Evolutionary conservation across 306 rosid species (phyloP).

Genomic region (Cucumis melo): DNA sequence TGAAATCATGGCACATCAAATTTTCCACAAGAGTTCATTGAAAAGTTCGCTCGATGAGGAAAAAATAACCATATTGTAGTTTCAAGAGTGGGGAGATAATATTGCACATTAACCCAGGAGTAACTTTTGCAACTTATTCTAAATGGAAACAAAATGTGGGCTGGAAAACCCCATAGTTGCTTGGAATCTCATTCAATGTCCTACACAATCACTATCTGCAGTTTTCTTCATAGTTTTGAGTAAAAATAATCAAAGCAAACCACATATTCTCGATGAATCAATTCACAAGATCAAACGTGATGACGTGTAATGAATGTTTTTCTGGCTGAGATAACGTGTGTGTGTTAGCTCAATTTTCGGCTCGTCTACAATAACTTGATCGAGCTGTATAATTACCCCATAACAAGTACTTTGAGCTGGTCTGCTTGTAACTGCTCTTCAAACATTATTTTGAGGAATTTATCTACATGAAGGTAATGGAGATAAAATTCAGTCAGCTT

Average conservation of each 20-base stretch:
- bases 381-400: neutral
- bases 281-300: neutral
- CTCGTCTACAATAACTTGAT: neutral
- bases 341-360: neutral
- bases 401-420: neutral
- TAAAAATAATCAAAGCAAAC: neutral
- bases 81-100: neutral
- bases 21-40: neutral
- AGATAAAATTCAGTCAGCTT: conserved; percentile 40
- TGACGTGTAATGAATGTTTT: neutral
- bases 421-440: neutral
- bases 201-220: neutral
- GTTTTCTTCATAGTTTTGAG: neutral
- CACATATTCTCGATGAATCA: neutral
- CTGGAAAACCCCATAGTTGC: neutral
- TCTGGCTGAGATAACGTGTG: neutral
- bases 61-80: too few relatives aligned
- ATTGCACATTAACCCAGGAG: neutral
- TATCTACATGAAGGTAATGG: conserved; percentile 42
- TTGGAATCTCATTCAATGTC: neutral
- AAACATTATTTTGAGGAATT: neutral
- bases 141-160: neutral
- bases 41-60: neutral
- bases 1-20: neutral
- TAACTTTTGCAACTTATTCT: neutral